Base-by-base conservation (phyloP, 768 basidiomycete species). In the Auriscalpium microsporum region DNA sequence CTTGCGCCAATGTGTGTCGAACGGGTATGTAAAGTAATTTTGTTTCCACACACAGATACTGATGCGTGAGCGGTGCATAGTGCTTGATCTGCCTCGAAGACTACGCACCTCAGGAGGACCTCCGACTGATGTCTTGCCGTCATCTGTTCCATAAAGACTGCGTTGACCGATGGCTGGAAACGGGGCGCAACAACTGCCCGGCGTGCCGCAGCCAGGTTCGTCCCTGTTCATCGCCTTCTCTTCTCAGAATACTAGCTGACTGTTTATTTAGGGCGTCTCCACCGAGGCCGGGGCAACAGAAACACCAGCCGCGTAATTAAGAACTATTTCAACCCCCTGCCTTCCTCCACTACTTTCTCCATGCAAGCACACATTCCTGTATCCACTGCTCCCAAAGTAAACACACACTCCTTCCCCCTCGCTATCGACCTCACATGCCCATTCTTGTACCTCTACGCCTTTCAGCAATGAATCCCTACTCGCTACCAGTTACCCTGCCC, bases 111-210 rank as follows among this genome's bases (percentile, higher is more conserved):
- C 84, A 88, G 45, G 89, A 92, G 46, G 84, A 92, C 28, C 70
- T 94, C 48, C 83, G 94, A 23, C 71, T 96, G 36, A 77, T 97
- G 73, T 71, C 72, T 6, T 96, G 94, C 69, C 79, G 81, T 59
- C 94, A 97, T 71, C 84, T 81, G n/a, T 97, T 94, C 78, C 94
- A 97, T 65, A 83, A 83, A 64, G 72, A 68, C 19, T 96, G 94
- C 62, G 90, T 96, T 7, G 94, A 96, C 65, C 83, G 77, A 57
- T 95, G 94, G 91, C 73, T 95, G 36, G 79, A 84, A 67, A 73
- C 50, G 42, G 92, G 93, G 3, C 78, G 84, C 55, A 96, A 96
- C 64, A 91, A 90, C 56, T 96, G 94, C 68, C 94, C 94, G 36
- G 90, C 90, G 8, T 96, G 94, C 72, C 84, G 94, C 50, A 77